These are phyloP conservation scores for Dendrobium chrysotoxum DNA, from an alignment of 106 monocot species.

Conservation along the genomic window DNA sequence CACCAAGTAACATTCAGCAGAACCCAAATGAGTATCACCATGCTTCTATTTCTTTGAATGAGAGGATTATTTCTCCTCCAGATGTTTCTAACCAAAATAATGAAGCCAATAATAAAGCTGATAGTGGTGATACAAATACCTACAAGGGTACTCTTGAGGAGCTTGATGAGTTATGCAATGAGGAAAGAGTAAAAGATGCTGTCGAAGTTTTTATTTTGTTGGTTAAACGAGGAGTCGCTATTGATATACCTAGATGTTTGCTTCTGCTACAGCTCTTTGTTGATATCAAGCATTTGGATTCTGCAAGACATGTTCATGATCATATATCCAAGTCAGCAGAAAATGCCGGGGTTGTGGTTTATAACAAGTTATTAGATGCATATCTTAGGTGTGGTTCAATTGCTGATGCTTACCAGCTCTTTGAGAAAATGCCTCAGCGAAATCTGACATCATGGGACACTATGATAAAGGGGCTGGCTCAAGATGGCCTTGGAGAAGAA, in stretches of 20 bases:
- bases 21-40: not conserved
- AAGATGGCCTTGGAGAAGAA: slow-evolving; percentile 64
- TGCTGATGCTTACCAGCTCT: slow-evolving; percentile 62
- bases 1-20: not conserved
- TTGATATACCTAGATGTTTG: slow-evolving; percentile 47
- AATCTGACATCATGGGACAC: slow-evolving; percentile 87
- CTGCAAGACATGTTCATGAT: slow-evolving; percentile 46
- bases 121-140: slow-evolving; percentile 14
- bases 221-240: slow-evolving; percentile 24
- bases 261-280: slow-evolving; percentile 63
- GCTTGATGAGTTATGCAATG: slow-evolving; percentile 50
- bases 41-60: not conserved
- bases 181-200: slow-evolving; percentile 64
- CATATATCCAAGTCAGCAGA: slow-evolving; percentile 19
- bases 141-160: slow-evolving; percentile 55
- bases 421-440: slow-evolving; percentile 57
- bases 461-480: slow-evolving; percentile 62
- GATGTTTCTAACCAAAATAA: not conserved
- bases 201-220: slow-evolving; percentile 51
- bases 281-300: slow-evolving; percentile 44
- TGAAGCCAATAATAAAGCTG: slow-evolving; percentile 4
- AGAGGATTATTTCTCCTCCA: not conserved
- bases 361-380: slow-evolving; percentile 74
- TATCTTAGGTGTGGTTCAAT: slow-evolving; percentile 63
- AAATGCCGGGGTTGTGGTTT: slow-evolving; percentile 34